Percentiles rank a stretch among this genome's conserved stretches.
Evolutionary conservation across 176 grass and related monocot species (phyloP).

Genomic region (Paspalum vaginatum): DNA sequence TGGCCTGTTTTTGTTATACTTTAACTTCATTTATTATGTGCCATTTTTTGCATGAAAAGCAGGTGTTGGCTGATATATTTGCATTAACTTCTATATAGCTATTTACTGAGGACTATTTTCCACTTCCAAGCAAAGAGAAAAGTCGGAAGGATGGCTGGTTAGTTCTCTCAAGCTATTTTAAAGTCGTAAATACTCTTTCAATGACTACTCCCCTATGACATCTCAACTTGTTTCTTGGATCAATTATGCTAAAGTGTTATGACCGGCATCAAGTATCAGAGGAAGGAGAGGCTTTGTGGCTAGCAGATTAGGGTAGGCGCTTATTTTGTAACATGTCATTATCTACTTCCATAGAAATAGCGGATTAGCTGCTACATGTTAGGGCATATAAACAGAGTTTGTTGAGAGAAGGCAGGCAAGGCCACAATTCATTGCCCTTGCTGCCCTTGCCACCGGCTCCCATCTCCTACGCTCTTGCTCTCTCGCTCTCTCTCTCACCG

Average conservation of each 20-base stretch:
- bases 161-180: slow-evolving; percentile 35
- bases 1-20: not conserved
- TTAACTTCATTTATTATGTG: slow-evolving; percentile 11
- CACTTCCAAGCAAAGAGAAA: slow-evolving; percentile 81
- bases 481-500: no score
- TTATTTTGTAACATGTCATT: no score
- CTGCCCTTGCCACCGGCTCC: no score
- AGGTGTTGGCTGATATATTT: slow-evolving; percentile 18
- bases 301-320: no score
- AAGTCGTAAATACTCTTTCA: not conserved
- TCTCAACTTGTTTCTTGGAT: not conserved
- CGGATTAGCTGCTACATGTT: no score
- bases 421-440: no score
- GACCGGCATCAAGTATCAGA: no score
- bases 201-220: not conserved
- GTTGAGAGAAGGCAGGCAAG: no score
- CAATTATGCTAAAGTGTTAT: not conserved
- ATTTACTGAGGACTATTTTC: slow-evolving; percentile 84
- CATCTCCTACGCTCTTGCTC: no score
- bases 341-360: no score
- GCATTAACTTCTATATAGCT: slow-evolving; percentile 65
- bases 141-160: slow-evolving; percentile 90
- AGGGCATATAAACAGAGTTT: no score
- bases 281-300: no score
- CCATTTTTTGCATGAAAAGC: slow-evolving; percentile 16